phyloP scores from a whole-genome alignment of 352 stramenopile species.

The Aphanomyces cochlioides region DNA sequence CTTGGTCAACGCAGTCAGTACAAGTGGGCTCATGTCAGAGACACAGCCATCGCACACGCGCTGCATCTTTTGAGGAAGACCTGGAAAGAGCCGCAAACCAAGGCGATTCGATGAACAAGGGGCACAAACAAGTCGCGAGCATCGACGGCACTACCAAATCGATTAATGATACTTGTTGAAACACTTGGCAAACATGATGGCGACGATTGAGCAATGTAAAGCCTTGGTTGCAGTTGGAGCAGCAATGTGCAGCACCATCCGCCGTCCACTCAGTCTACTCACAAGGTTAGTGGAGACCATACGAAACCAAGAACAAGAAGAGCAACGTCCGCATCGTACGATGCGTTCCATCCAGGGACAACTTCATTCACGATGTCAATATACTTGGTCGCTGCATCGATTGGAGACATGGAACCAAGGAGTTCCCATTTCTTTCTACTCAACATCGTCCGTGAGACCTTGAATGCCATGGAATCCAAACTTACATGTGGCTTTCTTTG shows the following conservation, averaged over 20 bases:
- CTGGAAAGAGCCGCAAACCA: constrained; percentile 51
- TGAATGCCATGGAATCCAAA: neutral
- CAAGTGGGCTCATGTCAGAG: constrained; percentile 32
- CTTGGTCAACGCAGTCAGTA: neutral
- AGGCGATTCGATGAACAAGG: constrained; percentile 54
- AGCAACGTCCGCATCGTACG: constrained; percentile 49
- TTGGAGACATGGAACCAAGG: constrained; percentile 7
- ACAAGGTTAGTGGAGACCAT: neutral
- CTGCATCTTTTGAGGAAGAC: constrained; percentile 40
- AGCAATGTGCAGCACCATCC: constrained; percentile 55
- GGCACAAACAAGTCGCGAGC: constrained; percentile 57
- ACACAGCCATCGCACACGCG: constrained; percentile 52
- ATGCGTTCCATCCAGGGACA: constrained; percentile 50
- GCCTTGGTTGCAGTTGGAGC: constrained; percentile 49
- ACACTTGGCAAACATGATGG: constrained; percentile 49
- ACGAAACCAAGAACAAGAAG: constrained; percentile 40
- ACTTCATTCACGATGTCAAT: constrained; percentile 53
- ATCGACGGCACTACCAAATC: constrained; percentile 50
- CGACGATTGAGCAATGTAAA: constrained; percentile 74
- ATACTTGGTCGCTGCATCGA: constrained; percentile 35
- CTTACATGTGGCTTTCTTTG: constrained; percentile 6
- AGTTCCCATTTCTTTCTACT: constrained; percentile 30
- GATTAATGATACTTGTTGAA: neutral
- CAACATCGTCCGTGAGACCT: neutral
- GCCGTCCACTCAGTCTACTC: constrained; percentile 59